Percentiles rank a stretch among this genome's conserved stretches.
Conservation (phyloP, 768 basidiomycete species). For the Rhodocollybia butyracea region DNA sequence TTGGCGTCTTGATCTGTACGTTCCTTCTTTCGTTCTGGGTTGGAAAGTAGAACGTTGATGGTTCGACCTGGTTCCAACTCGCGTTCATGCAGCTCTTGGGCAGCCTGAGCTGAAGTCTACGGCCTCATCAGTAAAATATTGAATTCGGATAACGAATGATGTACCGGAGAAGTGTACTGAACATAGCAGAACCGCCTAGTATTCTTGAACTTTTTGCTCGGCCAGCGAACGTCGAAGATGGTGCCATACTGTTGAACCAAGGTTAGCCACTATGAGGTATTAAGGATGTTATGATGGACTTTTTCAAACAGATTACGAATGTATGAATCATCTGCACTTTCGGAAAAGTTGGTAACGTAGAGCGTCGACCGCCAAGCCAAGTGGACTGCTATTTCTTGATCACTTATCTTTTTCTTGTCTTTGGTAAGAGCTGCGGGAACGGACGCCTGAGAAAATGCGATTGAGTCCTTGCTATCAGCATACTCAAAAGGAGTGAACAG, state of each 20-base stretch:
- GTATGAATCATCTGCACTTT: conserved; percentile 70
- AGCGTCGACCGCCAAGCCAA: conserved; percentile 92
- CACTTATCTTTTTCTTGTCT: conserved; percentile 86
- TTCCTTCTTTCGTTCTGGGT: conserved; percentile 85
- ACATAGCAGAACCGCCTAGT: conserved; percentile 93
- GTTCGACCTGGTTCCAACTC: conserved; percentile 68
- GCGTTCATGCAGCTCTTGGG: conserved; percentile 75
- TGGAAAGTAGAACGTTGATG: conserved; percentile 82
- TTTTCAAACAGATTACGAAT: conserved; percentile 76
- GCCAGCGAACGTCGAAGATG: conserved; percentile 96
- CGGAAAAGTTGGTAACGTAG: conserved; percentile 95
- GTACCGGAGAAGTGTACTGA: conserved; percentile 81
- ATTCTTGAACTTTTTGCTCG: conserved; percentile 93
- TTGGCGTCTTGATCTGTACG: conserved; percentile 87
- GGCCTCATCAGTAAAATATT: background rate
- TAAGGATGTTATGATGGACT: conserved; percentile 38
- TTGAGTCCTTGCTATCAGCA: background rate
- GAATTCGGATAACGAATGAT: conserved; percentile 22
- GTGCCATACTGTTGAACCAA: conserved; percentile 66
- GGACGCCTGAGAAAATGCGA: conserved; percentile 49
- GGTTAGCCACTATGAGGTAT: background rate
- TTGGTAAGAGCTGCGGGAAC: conserved; percentile 88
- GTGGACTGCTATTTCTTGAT: conserved; percentile 78
- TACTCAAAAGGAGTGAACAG: conserved; percentile 13
- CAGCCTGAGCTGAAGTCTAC: conserved; percentile 65